Conservation (phyloP, 495 filamentous ascomycete genomes). For the Paragyromitra xinjiangensis region DNA sequence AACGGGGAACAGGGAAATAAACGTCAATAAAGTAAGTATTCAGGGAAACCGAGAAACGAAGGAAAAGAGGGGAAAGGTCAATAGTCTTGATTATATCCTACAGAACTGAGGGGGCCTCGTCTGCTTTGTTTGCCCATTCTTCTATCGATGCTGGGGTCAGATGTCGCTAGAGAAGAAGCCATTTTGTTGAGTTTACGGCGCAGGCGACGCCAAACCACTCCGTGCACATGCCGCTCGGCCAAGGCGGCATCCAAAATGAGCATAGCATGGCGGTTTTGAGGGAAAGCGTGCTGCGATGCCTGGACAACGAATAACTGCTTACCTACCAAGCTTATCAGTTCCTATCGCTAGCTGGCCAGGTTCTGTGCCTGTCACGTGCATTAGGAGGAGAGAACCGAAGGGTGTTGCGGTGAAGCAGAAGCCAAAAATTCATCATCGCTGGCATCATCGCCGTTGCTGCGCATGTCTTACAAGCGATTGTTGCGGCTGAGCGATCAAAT, state of each 20-base stretch:
- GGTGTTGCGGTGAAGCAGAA: background rate
- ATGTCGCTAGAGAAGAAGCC: slow-evolving; percentile 21
- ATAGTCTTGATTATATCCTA: background rate
- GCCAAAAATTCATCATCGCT: slow-evolving; percentile 16
- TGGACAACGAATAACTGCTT: slow-evolving; percentile 16
- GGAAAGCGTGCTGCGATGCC: background rate
- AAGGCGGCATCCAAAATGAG: slow-evolving; percentile 25
- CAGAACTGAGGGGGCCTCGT: background rate
- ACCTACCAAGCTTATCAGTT: slow-evolving; percentile 2
- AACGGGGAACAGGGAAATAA: background rate
- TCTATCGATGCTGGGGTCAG: slow-evolving; percentile 24
- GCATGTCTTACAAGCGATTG: slow-evolving; percentile 16
- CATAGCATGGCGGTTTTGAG: background rate
- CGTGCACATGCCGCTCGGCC: slow-evolving; percentile 6
- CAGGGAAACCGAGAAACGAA: background rate
- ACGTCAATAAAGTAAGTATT: background rate
- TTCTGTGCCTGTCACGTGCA: slow-evolving; percentile 16
- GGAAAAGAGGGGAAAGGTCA: background rate
- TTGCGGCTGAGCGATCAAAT: slow-evolving; percentile 25
- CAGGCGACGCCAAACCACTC: slow-evolving; percentile 4
- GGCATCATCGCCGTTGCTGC: slow-evolving; percentile 16
- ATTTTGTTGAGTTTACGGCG: slow-evolving; percentile 32
- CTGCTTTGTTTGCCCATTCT: slow-evolving; percentile 34
- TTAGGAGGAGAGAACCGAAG: background rate
- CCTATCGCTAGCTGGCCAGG: background rate